Evolutionary conservation across 495 filamentous ascomycete genomes (phyloP).

Genomic region (Bathelium albidoporum): DNA sequence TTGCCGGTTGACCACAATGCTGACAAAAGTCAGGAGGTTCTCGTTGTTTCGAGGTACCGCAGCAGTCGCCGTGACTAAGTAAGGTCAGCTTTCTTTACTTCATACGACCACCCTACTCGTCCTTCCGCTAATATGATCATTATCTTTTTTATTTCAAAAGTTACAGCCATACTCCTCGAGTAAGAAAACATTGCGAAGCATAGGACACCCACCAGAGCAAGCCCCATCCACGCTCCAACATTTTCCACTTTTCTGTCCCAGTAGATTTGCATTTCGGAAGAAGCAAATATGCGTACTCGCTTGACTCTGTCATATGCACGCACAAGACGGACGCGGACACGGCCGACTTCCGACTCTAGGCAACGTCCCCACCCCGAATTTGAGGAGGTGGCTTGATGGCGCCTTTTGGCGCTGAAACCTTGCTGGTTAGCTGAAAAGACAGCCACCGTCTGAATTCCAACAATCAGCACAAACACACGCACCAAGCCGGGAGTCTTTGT

Average conservation of each 20-base stretch:
- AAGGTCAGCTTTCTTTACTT: too few relatives aligned
- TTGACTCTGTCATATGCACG: not conserved
- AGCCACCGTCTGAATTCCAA: not conserved
- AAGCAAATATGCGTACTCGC: not conserved
- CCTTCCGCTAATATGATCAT: too few relatives aligned
- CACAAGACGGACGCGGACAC: not conserved
- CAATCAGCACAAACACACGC: not conserved
- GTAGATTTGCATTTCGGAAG: not conserved
- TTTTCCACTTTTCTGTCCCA: not conserved
- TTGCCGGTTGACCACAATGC: not conserved
- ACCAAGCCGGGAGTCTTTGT: not conserved
- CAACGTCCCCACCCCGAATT: not conserved
- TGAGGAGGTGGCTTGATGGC: conserved; percentile 6
- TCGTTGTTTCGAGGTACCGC: too few relatives aligned
- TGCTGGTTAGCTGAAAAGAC: not conserved
- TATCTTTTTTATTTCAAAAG: too few relatives aligned
- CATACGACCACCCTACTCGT: too few relatives aligned
- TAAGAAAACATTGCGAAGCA: too few relatives aligned
- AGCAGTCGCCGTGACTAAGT: too few relatives aligned
- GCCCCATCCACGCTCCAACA: too few relatives aligned
- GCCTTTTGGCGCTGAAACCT: not conserved
- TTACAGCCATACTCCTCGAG: too few relatives aligned
- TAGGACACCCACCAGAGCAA: too few relatives aligned
- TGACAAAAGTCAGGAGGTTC: too few relatives aligned
- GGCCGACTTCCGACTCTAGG: conserved; percentile 1